Evolutionary conservation across 805 yeast species (phyloP).

Genomic region (Monosporozyma servazzii): DNA sequence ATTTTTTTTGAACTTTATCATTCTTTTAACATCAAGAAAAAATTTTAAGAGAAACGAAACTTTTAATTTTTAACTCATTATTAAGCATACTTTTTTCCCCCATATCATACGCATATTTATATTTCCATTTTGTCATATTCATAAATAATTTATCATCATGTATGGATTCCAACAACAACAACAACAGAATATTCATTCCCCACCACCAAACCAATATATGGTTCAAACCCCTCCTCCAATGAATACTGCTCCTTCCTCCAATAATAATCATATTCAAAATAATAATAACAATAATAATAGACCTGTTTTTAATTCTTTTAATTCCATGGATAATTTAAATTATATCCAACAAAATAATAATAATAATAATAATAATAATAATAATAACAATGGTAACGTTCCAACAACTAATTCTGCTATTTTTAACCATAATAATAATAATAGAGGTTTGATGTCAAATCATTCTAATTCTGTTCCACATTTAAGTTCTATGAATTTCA

Average conservation of each 20-base stretch:
- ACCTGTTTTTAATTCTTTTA: not conserved
- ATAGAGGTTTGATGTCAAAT: not conserved
- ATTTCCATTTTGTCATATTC: not conserved
- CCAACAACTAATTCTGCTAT: not conserved
- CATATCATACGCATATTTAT: not conserved
- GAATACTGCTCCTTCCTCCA: not conserved
- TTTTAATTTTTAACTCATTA: not conserved
- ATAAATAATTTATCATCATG: not conserved
- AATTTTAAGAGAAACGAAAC: not conserved
- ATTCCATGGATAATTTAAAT: conserved; percentile 2
- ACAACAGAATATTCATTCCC: not conserved
- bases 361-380: not conserved
- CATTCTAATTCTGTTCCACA: conserved; percentile 1
- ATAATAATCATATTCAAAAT: not conserved
- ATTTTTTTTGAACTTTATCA: not conserved
- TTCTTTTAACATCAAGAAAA: not conserved
- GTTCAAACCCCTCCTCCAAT: not conserved
- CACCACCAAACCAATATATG: not conserved
- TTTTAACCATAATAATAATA: not conserved
- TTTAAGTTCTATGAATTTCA: not conserved
- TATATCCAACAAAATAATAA: not conserved
- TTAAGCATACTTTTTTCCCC: not conserved
- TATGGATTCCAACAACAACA: conserved; percentile 3
- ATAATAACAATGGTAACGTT: not conserved
- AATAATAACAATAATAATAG: not conserved